Evolutionary conservation across 805 yeast species (phyloP), one percentile per base, ranked within the genome.

Genomic region (Tetrapisispora iriomotensis): DNA sequence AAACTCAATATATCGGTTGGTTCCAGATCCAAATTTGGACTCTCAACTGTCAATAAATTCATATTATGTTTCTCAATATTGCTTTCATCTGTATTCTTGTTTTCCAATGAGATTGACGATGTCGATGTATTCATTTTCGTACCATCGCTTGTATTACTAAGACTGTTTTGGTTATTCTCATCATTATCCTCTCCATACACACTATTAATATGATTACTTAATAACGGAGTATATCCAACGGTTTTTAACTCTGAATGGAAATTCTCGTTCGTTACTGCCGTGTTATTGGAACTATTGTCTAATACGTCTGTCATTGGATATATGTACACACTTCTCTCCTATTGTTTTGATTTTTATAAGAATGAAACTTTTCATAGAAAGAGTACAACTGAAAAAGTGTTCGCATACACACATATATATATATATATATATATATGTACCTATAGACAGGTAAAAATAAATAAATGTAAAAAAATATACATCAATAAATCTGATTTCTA

Each of bases 241-340:
- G n/a, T n/a, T n/a, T n/a, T n/a, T n/a, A n/a, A n/a, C n/a, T n/a
- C n/a, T n/a, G n/a, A n/a, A n/a, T n/a, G n/a, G n/a, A n/a, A n/a
- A n/a, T n/a, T n/a, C n/a, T n/a, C n/a, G n/a, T n/a, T 28, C 2
- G 36, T 33, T 18, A 33, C 36, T 10, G 36, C 36, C 15, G 36
- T 33, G 9, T 3, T 33, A 15, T 19, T 15, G 2, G 36, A 33
- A 33, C 9, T 23, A 33, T 22, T 23, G 17, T 33, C 36, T 33
- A 23, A 8, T 9, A 23, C 22, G 17, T 33, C 36, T 15, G 29
- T 23, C 36, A 33, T 33, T 4, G n/a, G n/a, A n/a, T n/a, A n/a
- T n/a, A n/a, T 23, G 12, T 8, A 23, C 12, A 8, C 8, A 23
- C 26, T 8, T 23, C 8, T 23, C 8, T 23, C 26, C 10, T 23